A percentile compares a stretch with the other conserved stretches of the same genome.
phyloP scores from a whole-genome alignment of 352 stramenopile species.

The Globisporangium takayamanum region DNA sequence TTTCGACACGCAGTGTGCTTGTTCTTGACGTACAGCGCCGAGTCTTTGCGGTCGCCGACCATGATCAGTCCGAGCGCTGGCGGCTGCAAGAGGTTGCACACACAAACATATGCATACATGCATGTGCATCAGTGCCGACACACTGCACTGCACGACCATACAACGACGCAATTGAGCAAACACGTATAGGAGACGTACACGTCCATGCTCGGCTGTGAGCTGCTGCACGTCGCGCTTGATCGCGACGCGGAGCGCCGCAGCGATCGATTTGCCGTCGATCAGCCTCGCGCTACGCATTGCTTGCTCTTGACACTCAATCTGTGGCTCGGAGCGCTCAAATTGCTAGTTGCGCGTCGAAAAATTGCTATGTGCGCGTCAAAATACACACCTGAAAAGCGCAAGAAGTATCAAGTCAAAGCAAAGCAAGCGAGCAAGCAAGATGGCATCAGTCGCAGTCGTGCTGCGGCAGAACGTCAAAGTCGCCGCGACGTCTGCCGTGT shows the following conservation, averaged over 20 bases:
- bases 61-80: constrained; percentile 98
- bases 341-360: background rate
- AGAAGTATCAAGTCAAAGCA: too few species aligned
- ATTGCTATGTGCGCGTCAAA: too few species aligned
- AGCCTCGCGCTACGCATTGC: constrained; percentile 25
- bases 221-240: constrained; percentile 56
- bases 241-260: constrained; percentile 46
- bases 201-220: constrained; percentile 40
- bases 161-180: background rate
- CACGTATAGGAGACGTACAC: constrained; percentile 20
- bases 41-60: constrained; percentile 95
- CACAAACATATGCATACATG: background rate
- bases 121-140: background rate
- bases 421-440: background rate
- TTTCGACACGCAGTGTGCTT: constrained; percentile 96
- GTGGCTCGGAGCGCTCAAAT: background rate
- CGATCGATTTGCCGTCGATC: constrained; percentile 70
- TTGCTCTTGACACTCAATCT: background rate
- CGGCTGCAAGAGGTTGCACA: constrained; percentile 20
- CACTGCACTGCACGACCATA: background rate
- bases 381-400: too few species aligned
- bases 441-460: background rate
- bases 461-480: constrained; percentile 16
- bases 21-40: constrained; percentile 96
- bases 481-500: constrained; percentile 34